Percentiles rank a stretch among this genome's conserved stretches.
Evolutionary conservation across 805 yeast genomes (phyloP).

Genomic region (Komagataella pastoris): DNA sequence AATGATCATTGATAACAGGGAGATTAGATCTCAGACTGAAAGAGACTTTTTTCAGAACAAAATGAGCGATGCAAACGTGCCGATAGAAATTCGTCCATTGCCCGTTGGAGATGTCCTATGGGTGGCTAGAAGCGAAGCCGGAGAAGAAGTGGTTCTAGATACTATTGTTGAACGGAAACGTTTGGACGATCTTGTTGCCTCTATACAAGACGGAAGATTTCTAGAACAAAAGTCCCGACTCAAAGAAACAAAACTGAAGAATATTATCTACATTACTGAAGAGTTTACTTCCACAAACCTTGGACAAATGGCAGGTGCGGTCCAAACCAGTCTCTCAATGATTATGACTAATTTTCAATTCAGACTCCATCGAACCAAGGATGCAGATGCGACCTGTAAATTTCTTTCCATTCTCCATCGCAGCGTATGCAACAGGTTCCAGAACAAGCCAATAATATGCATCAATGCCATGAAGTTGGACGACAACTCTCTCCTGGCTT

Average conservation of each 20-base stretch:
- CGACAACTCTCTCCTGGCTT: constrained; percentile 30
- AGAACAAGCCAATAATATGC: constrained; percentile 27
- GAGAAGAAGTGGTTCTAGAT: constrained; percentile 57
- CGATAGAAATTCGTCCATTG: constrained; percentile 40
- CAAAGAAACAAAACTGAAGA: constrained; percentile 49
- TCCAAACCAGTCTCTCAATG: constrained; percentile 65
- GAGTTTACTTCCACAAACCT: constrained; percentile 40
- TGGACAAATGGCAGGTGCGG: constrained; percentile 42
- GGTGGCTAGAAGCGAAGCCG: constrained; percentile 61
- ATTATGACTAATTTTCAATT: constrained; percentile 56
- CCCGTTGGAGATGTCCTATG: constrained; percentile 83
- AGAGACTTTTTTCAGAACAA: constrained; percentile 56
- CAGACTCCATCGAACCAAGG: constrained; percentile 51
- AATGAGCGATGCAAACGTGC: constrained; percentile 32
- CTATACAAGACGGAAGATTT: constrained; percentile 82
- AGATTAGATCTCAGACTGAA: constrained; percentile 53
- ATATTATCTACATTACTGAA: constrained; percentile 71
- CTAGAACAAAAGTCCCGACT: constrained; percentile 77
- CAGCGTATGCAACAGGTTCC: constrained; percentile 25
- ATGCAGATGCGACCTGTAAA: constrained; percentile 61
- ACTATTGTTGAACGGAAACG: constrained; percentile 86
- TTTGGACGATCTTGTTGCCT: constrained; percentile 68
- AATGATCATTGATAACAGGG: constrained; percentile 70
- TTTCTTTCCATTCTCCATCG: constrained; percentile 39
- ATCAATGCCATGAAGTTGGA: constrained; percentile 35